Conservation (phyloP, 768 basidiomycete genomes). For the Podaxis sp. region DNA sequence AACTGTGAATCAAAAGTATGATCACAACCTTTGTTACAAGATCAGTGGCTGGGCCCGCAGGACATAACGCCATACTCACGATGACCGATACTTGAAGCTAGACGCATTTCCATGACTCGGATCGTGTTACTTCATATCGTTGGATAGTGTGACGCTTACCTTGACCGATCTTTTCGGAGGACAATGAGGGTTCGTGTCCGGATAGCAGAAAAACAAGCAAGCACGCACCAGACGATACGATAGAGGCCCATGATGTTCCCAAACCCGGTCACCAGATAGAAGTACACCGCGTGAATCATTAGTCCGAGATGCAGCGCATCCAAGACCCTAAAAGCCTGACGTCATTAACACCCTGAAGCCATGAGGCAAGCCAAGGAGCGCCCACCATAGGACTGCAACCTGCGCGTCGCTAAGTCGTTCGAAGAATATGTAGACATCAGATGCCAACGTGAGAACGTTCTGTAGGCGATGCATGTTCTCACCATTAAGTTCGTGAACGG, state of each 20-base stretch:
- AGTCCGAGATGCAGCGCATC: slow-evolving; percentile 36
- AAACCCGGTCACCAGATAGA: slow-evolving; percentile 36
- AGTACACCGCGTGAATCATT: slow-evolving; percentile 34
- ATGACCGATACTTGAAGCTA: slow-evolving; percentile 44
- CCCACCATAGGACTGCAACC: slow-evolving; percentile 13
- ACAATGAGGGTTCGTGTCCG: not conserved
- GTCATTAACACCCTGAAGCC: not conserved
- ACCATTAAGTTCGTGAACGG: no score
- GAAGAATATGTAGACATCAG: no score
- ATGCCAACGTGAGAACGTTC: no score
- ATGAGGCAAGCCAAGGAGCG: not conserved
- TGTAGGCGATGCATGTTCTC: no score
- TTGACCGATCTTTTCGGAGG: slow-evolving; percentile 30
- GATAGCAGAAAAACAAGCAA: not conserved
- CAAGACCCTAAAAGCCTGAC: slow-evolving; percentile 25
- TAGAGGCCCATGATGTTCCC: slow-evolving; percentile 27
- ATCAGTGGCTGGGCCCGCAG: not conserved
- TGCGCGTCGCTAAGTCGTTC: not conserved
- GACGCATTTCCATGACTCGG: not conserved
- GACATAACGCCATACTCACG: slow-evolving; percentile 25
- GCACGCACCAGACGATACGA: slow-evolving; percentile 31
- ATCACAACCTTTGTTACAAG: slow-evolving; percentile 34
- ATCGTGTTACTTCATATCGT: not conserved
- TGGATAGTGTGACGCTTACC: slow-evolving; percentile 19
- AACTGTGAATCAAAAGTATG: slow-evolving; percentile 44